A percentile compares a stretch with the other conserved stretches of the same genome.
These are phyloP conservation scores for Wickerhamomyces queroliae DNA, from an alignment of 805 yeast species.

Conservation along the genomic window DNA sequence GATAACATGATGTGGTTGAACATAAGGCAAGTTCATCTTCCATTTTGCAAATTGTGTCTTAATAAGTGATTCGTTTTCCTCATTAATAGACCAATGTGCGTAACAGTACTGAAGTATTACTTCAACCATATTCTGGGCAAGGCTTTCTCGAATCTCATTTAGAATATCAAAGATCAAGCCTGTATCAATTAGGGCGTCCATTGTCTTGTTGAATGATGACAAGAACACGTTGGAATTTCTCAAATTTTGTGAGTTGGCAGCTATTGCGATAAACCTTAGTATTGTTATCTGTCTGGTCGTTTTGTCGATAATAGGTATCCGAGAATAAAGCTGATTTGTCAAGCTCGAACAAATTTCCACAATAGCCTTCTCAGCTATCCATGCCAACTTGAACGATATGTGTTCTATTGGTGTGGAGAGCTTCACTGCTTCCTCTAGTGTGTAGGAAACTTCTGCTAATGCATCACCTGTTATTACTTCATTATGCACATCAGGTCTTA, in stretches of 20 bases:
- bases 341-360: constrained; percentile 15
- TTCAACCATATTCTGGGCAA: constrained; percentile 31
- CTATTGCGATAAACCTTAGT: constrained; percentile 27
- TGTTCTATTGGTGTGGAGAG: constrained; percentile 7
- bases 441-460: not conserved
- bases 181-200: constrained; percentile 35
- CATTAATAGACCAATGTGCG: constrained; percentile 35
- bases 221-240: constrained; percentile 34
- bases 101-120: constrained; percentile 38
- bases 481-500: constrained; percentile 14
- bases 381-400: constrained; percentile 17
- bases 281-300: constrained; percentile 24
- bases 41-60: constrained; percentile 25
- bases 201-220: constrained; percentile 29
- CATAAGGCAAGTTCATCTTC: constrained; percentile 26
- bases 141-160: constrained; percentile 14
- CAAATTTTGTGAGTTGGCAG: constrained; percentile 23
- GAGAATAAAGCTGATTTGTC: not conserved
- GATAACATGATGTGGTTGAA: constrained; percentile 25
- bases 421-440: constrained; percentile 2
- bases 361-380: constrained; percentile 22
- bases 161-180: constrained; percentile 29
- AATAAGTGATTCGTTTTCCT: constrained; percentile 14
- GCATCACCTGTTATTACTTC: constrained; percentile 8
- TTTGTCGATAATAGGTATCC: constrained; percentile 11